A percentile compares a stretch with the other conserved stretches of the same genome.
Evolutionary conservation across 306 rosid species (phyloP).

Genomic region (Pachyrhizus erosus): DNA sequence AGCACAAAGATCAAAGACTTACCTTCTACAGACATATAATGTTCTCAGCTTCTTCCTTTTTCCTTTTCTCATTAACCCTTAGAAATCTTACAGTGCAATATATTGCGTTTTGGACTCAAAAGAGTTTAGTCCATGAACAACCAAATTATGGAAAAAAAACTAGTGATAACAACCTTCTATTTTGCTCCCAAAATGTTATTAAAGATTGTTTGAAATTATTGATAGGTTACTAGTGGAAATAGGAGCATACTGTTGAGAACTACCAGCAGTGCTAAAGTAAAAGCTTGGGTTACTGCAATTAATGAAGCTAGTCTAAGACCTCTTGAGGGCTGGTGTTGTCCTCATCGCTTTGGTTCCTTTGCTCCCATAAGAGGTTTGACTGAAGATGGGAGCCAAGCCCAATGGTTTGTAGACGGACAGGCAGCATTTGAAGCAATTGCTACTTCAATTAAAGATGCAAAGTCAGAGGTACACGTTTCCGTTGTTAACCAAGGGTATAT

Average conservation of each 20-base stretch:
- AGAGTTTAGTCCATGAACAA: constrained; percentile 19
- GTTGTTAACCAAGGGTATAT: constrained; percentile 35
- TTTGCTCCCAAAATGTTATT: constrained; percentile 13
- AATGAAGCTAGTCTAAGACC: constrained; percentile 94
- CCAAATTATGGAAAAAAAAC: constrained; percentile 9
- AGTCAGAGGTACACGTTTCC: constrained; percentile 76
- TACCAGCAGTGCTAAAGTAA: constrained; percentile 73
- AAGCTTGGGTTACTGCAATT: constrained; percentile 88
- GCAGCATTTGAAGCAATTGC: constrained; percentile 96
- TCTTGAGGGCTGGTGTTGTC: constrained; percentile 93
- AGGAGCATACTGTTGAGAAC: constrained; percentile 80
- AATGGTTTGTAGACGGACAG: constrained; percentile 92
- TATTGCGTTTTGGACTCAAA: constrained; percentile 13
- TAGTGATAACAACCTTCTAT: constrained; percentile 16
- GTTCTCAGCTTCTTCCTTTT: constrained; percentile 37
- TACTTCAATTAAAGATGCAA: constrained; percentile 89
- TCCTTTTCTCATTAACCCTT: constrained; percentile 11
- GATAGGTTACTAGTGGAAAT: constrained; percentile 83
- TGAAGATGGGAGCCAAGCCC: constrained; percentile 94
- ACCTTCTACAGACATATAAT: constrained; percentile 22
- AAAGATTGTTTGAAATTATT: constrained; percentile 24
- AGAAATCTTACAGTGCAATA: not conserved
- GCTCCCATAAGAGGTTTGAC: constrained; percentile 93
- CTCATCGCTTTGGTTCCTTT: constrained; percentile 96
- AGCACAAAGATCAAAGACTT: not conserved